Conservation (phyloP, 305 asterid genomes). For the Rubia balearica region DNA sequence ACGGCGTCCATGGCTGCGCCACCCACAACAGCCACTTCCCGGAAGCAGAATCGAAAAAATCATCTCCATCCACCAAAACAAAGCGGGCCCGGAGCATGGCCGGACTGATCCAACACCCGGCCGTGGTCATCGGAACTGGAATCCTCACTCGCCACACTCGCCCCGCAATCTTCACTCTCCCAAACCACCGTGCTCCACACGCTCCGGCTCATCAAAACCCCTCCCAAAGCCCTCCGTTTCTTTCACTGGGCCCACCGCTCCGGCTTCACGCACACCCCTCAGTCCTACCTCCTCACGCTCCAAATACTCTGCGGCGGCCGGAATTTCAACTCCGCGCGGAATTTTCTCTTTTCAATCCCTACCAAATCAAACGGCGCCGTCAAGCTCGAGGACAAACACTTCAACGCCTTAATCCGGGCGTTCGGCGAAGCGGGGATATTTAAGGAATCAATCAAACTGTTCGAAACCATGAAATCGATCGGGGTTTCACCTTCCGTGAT, state of each 20-base stretch:
- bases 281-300: slow-evolving; percentile 63
- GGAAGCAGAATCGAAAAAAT: slow-evolving; percentile 17
- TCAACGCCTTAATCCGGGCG: slow-evolving; percentile 63
- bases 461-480: slow-evolving; percentile 54
- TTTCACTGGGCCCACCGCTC: slow-evolving; percentile 58
- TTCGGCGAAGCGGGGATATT: slow-evolving; percentile 73
- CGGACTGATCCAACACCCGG: slow-evolving; percentile 42
- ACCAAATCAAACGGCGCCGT: slow-evolving; percentile 38
- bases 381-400: slow-evolving; percentile 52
- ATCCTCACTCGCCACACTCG: slow-evolving; percentile 42
- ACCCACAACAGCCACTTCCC: neutral
- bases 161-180: slow-evolving; percentile 41
- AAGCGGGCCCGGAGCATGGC: slow-evolving; percentile 54
- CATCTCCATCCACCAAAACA: slow-evolving; percentile 26
- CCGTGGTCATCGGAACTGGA: slow-evolving; percentile 61
- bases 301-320: slow-evolving; percentile 55
- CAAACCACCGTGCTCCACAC: slow-evolving; percentile 65
- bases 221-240: slow-evolving; percentile 56
- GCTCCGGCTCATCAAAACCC: slow-evolving; percentile 55
- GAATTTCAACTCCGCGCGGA: slow-evolving; percentile 63
- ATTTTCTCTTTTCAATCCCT: slow-evolving; percentile 66
- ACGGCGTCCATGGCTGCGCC: neutral
- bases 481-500: slow-evolving; percentile 65
- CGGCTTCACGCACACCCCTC: slow-evolving; percentile 52
- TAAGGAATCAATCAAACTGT: slow-evolving; percentile 58